Percentiles rank a stretch among this genome's conserved stretches.
phyloP scores from a whole-genome alignment of 225 moss, liverwort and hornwort genomes.

The Polytrichum formosum region DNA sequence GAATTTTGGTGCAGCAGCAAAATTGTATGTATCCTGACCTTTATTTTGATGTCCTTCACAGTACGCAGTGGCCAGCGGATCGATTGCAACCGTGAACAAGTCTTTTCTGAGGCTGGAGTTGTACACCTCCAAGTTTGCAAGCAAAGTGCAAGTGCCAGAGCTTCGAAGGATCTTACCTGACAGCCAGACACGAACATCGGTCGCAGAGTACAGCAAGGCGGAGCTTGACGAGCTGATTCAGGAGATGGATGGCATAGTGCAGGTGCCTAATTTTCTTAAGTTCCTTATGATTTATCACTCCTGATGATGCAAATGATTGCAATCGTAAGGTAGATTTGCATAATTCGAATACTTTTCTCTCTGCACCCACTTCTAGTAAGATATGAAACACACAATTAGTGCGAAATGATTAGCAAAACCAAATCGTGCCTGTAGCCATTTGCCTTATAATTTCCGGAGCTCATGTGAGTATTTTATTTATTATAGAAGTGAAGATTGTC shows the following conservation, averaged over 20 bases:
- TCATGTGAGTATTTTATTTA: no score
- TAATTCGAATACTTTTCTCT: no score
- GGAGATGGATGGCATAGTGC: conserved; percentile 62
- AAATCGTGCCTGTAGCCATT: not conserved
- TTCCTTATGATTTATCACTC: not conserved
- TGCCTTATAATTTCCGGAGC: not conserved
- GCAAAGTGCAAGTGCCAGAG: conserved; percentile 43
- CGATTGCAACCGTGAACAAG: conserved; percentile 51
- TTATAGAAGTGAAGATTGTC: no score
- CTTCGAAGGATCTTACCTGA: conserved; percentile 35
- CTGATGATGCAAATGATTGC: not conserved
- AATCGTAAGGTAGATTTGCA: not conserved
- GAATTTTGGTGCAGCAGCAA: no score
- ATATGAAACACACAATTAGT: not conserved
- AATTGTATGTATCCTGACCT: no score
- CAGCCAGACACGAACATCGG: conserved; percentile 24
- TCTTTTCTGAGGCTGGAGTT: conserved; percentile 65
- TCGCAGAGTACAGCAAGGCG: conserved; percentile 58
- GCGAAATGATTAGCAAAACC: no score
- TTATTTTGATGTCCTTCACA: conserved; percentile 10
- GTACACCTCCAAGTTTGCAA: conserved; percentile 34
- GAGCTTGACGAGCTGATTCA: conserved; percentile 58
- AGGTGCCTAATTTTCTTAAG: conserved; percentile 21
- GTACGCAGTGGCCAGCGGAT: conserved; percentile 40
- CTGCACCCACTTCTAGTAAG: not conserved